Evolutionary conservation across 176 grass and related monocot genomes (phyloP).

Genomic region (Carex scoparia): DNA sequence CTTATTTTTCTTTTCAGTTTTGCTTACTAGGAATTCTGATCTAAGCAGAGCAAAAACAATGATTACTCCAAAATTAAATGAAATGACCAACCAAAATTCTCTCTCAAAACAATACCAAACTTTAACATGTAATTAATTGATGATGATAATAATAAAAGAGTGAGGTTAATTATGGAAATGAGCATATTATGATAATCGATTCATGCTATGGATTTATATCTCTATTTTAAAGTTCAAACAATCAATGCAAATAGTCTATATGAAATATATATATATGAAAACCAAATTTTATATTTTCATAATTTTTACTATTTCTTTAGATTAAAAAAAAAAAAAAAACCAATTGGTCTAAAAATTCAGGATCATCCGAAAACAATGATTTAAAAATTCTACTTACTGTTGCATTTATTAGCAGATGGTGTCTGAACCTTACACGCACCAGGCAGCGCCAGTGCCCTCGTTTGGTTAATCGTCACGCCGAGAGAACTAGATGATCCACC

Average conservation of each 20-base stretch:
- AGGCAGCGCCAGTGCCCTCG: constrained; percentile 52
- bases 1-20: not conserved
- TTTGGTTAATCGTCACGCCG: constrained; percentile 62
- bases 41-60: not conserved
- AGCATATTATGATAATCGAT: too few species aligned
- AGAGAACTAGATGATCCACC: constrained; percentile 35
- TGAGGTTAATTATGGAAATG: too few species aligned
- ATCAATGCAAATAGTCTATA: too few species aligned
- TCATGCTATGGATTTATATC: too few species aligned
- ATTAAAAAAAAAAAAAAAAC: too few species aligned
- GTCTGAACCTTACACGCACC: constrained; percentile 57
- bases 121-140: not conserved
- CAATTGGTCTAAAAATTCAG: too few species aligned
- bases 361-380: too few species aligned
- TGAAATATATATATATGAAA: too few species aligned
- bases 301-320: too few species aligned
- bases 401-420: constrained; percentile 52
- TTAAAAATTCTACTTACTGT: constrained; percentile 25
- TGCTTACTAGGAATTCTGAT: not conserved
- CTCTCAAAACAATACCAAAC: not conserved
- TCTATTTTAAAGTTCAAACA: too few species aligned
- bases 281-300: too few species aligned
- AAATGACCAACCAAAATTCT: not conserved
- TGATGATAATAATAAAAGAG: too few species aligned
- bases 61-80: not conserved